These are phyloP conservation scores for Xerophyta viscosa DNA, from an alignment of 106 monocot species.

Conservation along the genomic window DNA sequence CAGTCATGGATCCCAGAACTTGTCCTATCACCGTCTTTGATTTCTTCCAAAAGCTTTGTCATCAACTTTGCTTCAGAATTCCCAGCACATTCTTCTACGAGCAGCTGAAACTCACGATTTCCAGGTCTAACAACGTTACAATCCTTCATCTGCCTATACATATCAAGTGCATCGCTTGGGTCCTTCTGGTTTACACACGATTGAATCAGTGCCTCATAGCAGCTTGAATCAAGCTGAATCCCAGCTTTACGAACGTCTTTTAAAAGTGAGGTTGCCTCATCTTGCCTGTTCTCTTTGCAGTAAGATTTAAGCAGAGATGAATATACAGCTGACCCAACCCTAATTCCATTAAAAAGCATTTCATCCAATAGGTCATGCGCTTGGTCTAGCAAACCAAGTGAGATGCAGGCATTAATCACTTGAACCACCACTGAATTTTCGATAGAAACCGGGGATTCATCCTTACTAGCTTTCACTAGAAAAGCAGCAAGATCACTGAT, in stretches of 20 bases:
- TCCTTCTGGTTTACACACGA: conserved; percentile 35
- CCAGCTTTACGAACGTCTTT: conserved; percentile 75
- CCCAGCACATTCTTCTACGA: conserved; percentile 38
- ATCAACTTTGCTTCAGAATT: conserved; percentile 45
- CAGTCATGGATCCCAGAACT: conserved; percentile 80
- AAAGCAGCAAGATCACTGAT: conserved; percentile 65
- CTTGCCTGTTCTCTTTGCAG: conserved; percentile 53
- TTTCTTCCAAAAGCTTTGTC: conserved; percentile 70
- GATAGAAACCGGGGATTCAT: conserved; percentile 54
- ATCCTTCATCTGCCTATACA: conserved; percentile 70
- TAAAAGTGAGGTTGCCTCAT: conserved; percentile 49
- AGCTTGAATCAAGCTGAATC: conserved; percentile 73
- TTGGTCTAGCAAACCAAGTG: conserved; percentile 60
- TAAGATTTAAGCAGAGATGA: conserved; percentile 73
- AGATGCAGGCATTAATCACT: conserved; percentile 78
- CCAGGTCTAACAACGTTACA: conserved; percentile 38
- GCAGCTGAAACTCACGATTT: conserved; percentile 28
- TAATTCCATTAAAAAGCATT: conserved; percentile 76
- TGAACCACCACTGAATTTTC: conserved; percentile 72
- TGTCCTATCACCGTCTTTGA: conserved; percentile 30
- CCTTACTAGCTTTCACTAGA: conserved; percentile 58
- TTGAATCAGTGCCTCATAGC: conserved; percentile 67
- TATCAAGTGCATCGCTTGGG: conserved; percentile 41
- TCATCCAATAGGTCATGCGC: conserved; percentile 94
- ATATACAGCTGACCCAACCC: conserved; percentile 64